Conservation (phyloP, 805 yeast species). For the Ascoidea tarda region DNA sequence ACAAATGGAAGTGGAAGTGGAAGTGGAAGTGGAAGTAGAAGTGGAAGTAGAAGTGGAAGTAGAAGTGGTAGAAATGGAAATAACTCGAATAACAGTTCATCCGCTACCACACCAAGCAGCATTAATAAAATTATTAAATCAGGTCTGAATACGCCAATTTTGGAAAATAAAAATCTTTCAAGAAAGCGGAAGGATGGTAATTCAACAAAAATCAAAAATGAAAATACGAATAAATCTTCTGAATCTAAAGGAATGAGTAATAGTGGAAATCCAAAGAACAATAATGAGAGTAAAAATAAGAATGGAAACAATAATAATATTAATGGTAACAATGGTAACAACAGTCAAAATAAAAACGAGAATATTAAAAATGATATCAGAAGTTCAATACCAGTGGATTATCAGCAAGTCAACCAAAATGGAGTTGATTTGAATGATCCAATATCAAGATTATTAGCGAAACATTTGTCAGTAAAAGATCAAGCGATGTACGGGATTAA, state of each 20-base stretch:
- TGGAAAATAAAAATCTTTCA: conserved; percentile 17
- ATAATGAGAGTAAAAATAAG: conserved; percentile 12
- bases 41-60: neutral
- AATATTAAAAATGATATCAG: too few species aligned
- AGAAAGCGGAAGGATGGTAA: conserved; percentile 13
- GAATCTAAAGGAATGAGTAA: too few species aligned
- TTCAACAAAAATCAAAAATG: neutral
- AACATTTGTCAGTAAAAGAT: conserved; percentile 57
- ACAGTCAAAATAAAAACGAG: conserved; percentile 4
- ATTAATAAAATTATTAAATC: neutral
- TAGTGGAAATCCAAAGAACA: conserved; percentile 1
- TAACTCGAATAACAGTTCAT: neutral
- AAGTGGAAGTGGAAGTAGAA: conserved; percentile 22
- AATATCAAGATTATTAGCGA: conserved; percentile 28
- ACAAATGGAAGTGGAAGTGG: conserved; percentile 1
- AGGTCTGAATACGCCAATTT: conserved; percentile 5
- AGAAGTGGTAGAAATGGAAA: neutral
- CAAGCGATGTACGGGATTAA: conserved; percentile 75
- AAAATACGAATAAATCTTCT: conserved; percentile 6
- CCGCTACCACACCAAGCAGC: neutral
- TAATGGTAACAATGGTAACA: conserved; percentile 14
- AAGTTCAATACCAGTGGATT: conserved; percentile 7
- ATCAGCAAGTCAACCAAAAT: conserved; percentile 7
- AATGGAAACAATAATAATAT: conserved; percentile 15
- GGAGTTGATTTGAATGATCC: conserved; percentile 4